A percentile compares a stretch with the other conserved stretches of the same genome.
Conservation (phyloP, 345 rosid species). For the Theobroma cacao region DNA sequence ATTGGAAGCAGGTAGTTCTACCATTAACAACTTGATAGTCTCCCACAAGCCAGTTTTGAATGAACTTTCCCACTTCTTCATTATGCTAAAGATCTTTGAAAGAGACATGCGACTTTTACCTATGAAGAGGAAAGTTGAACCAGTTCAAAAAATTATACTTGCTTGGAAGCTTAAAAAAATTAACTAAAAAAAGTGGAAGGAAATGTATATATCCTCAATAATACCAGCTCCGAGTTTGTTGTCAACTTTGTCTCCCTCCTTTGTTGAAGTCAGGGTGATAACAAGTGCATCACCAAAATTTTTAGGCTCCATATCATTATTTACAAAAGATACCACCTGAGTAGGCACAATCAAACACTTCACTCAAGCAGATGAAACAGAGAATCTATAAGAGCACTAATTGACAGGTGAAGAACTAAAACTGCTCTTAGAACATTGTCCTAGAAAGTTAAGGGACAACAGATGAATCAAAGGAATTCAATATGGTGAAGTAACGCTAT, state of each 20-base stretch:
- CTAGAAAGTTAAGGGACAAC: neutral
- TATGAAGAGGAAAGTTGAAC: constrained; percentile 28
- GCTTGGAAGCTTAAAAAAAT: constrained; percentile 11
- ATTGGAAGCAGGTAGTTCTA: constrained; percentile 31
- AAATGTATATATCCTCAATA: constrained; percentile 7
- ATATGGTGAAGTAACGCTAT: neutral
- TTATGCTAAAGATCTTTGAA: constrained; percentile 45
- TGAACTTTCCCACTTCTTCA: constrained; percentile 65
- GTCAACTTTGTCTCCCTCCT: constrained; percentile 31
- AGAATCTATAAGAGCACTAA: neutral
- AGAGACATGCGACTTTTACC: constrained; percentile 45
- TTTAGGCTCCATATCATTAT: constrained; percentile 32
- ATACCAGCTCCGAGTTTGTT: constrained; percentile 35
- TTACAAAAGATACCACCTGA: constrained; percentile 61
- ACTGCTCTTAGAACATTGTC: neutral
- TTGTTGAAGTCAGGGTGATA: constrained; percentile 41
- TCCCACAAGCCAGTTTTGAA: constrained; percentile 53
- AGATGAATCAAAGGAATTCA: neutral
- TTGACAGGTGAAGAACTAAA: neutral
- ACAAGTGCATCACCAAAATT: constrained; percentile 42
- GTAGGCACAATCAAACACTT: constrained; percentile 16
- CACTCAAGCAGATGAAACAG: neutral
- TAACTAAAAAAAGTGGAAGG: constrained; percentile 9
- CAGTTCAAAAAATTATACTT: constrained; percentile 10
- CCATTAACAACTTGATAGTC: constrained; percentile 46